Conservation (phyloP, 108 stramenopile species). For the Cyclostephanos invisitatus region DNA sequence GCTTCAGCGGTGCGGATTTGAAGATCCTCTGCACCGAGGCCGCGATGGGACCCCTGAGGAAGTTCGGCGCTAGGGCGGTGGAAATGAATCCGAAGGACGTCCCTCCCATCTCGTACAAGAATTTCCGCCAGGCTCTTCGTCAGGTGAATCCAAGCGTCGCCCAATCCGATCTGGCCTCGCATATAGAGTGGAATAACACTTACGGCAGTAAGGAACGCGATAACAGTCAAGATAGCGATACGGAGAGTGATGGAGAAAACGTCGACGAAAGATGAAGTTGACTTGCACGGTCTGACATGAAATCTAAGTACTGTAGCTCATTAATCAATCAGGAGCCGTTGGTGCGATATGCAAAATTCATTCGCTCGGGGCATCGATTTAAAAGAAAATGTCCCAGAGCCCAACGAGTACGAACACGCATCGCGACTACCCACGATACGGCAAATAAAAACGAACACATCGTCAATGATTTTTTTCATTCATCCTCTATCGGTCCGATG, state of each 20-base stretch:
- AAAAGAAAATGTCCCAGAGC: too few species aligned
- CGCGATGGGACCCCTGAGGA: slow-evolving; percentile 66
- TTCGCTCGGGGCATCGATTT: too few species aligned
- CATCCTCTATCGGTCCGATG: too few species aligned
- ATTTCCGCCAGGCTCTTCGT: slow-evolving; percentile 82
- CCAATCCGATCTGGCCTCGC: slow-evolving; percentile 71
- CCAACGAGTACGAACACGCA: too few species aligned
- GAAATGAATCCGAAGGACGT: slow-evolving; percentile 71
- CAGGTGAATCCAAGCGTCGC: slow-evolving; percentile 89
- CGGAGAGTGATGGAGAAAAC: slow-evolving; percentile 1
- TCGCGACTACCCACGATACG: too few species aligned
- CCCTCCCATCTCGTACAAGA: slow-evolving; percentile 87
- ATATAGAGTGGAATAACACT: slow-evolving; percentile 75
- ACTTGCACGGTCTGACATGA: too few species aligned
- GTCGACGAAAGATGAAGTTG: slow-evolving; percentile 21
- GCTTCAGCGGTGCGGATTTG: slow-evolving; percentile 74
- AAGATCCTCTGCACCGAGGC: slow-evolving; percentile 65
- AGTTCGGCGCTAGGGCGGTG: slow-evolving; percentile 69
- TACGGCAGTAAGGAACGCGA: slow-evolving; percentile 65
- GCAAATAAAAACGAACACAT: too few species aligned
- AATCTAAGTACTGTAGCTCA: too few species aligned
- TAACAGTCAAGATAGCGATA: slow-evolving; percentile 46
- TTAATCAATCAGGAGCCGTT: too few species aligned
- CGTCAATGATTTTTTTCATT: too few species aligned
- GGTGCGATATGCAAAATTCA: too few species aligned